Base-by-base conservation (phyloP, 768 basidiomycete species). In the Amanita rubescens region DNA sequence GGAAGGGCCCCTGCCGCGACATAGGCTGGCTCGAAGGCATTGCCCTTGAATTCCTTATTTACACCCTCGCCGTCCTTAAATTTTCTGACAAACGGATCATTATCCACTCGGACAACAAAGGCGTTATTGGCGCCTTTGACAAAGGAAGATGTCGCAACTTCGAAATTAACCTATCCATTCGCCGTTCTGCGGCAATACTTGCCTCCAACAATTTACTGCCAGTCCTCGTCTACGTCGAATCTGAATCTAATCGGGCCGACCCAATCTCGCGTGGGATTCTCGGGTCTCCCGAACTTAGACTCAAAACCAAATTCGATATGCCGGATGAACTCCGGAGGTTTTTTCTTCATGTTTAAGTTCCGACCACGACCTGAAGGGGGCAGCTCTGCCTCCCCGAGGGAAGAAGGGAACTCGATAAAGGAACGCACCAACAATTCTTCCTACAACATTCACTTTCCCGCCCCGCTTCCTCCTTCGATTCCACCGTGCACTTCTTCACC, bases 91-190 rank as follows among this genome's bases (percentile, higher is more conserved):
- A 34, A 12, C 41, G 60, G 15, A 9, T 72, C 0, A 50, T 62
- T 22, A 57, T 71, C 14, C 61, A 62, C 44, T 68, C 65, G 0
- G 69, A 75, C 57, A 75, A 75, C 55, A 51, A 67, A 24, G 71
- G 71, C 6, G 61, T 64, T 2, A 70, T 75, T 33, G 65, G 69
- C 3, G 61, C 71, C 12, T 59, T 67, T 19, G 44, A 47, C 1
- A 67, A 67, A 33, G 70, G 71, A 2, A 5, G 27, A 3, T 45
- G 22, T 15, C 9, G 61, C 49, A 72, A 11, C 72, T 47, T 35
- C 69, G 70, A 8, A 71, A 74, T 51, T 30, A 30, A 30, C 27
- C 8, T 30, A 30, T 30, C 27, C 27, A 30, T 30, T 30, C 27
- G 27, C 3, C 60, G 64, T 5, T 59, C 53, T 5, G 54, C 55